These are phyloP conservation scores for Claviceps quebecensis DNA, from an alignment of 2,329 filamentous ascomycete genomes.

Conservation along the genomic window DNA sequence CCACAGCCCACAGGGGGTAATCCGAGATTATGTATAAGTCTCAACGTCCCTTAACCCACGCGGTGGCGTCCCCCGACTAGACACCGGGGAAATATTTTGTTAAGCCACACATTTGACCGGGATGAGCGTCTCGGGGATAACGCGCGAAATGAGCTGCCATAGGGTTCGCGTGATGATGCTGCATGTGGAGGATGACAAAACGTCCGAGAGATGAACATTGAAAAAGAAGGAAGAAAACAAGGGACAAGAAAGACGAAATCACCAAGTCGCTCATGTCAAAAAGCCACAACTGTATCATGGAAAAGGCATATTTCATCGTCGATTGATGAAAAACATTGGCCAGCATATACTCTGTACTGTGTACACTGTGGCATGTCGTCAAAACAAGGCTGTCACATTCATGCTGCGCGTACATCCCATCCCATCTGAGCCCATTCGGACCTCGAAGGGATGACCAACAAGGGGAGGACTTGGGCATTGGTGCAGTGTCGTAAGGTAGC, in stretches of 20 bases:
- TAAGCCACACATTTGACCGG: no score
- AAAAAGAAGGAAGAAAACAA: background rate
- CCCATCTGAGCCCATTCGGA: background rate
- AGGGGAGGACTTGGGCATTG: constrained; percentile 4
- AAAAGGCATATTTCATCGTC: background rate
- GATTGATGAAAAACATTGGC: background rate
- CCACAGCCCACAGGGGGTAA: no score
- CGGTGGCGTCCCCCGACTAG: no score
- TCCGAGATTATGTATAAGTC: no score
- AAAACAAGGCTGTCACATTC: background rate
- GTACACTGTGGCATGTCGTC: background rate
- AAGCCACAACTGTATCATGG: background rate
- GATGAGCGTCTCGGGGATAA: background rate
- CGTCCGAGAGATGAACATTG: background rate
- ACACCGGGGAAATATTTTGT: no score
- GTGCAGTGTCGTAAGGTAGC: constrained; percentile 5
- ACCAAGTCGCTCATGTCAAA: background rate
- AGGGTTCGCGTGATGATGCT: background rate
- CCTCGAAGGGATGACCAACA: background rate
- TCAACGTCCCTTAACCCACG: no score
- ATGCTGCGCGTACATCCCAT: background rate
- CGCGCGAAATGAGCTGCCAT: background rate
- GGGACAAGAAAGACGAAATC: background rate
- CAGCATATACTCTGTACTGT: no score
- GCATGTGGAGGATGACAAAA: background rate